phyloP scores from a whole-genome alignment of 2,329 filamentous ascomycete genomes.

The Cercospora zeina region DNA sequence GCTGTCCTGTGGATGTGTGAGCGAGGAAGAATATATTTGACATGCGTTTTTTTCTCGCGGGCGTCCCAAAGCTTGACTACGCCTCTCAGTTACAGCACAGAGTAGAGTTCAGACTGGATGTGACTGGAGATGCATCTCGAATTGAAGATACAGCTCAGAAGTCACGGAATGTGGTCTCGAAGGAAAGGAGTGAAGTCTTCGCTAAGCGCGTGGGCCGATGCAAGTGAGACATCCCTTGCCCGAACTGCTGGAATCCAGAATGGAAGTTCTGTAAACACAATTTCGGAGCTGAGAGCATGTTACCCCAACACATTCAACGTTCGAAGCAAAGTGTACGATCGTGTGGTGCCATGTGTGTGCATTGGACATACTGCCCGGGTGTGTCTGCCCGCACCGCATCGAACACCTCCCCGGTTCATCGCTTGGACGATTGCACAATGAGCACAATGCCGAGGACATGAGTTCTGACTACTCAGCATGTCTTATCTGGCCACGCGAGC shows the following conservation, averaged over 20 bases:
- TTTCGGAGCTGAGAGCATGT: neutral
- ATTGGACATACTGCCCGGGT: neutral
- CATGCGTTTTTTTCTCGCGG: too few species aligned
- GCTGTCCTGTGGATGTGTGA: too few species aligned
- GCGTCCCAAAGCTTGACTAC: too few species aligned
- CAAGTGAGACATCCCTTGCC: neutral
- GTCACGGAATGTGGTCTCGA: neutral
- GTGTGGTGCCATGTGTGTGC: neutral
- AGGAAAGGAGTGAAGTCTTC: neutral
- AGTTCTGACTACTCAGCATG: neutral
- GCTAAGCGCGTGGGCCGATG: neutral
- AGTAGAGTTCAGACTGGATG: too few species aligned
- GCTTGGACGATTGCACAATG: neutral
- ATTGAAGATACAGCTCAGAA: too few species aligned
- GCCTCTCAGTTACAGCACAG: too few species aligned
- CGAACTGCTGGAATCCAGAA: neutral
- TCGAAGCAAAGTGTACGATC: neutral
- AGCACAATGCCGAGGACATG: neutral
- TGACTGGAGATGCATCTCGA: too few species aligned
- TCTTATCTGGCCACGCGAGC: neutral
- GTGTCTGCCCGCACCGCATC: neutral
- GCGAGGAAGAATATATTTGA: too few species aligned
- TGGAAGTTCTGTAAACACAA: conserved; percentile 13
- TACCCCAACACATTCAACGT: neutral
- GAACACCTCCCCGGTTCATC: neutral